Evolutionary conservation across 1,139 yeast species (phyloP).

Genomic region (Saccharomyces hybrid): DNA sequence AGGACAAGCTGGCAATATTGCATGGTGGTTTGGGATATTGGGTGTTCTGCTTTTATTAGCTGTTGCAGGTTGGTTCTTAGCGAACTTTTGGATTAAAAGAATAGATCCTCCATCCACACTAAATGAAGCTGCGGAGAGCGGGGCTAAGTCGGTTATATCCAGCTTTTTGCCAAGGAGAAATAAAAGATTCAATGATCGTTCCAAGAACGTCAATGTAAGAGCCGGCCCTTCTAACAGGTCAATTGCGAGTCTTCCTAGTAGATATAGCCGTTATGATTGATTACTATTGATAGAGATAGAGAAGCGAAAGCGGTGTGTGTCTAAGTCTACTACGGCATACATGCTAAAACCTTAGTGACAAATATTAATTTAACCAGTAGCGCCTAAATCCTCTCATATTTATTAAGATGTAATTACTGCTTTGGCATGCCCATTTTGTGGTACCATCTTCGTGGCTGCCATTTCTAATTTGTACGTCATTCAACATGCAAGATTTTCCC

Average conservation of each 20-base stretch:
- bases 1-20: slow-evolving; percentile 44
- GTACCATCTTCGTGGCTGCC: too few species aligned
- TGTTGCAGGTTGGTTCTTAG: slow-evolving; percentile 32
- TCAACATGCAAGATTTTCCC: too few species aligned
- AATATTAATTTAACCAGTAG: too few species aligned
- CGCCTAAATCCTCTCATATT: too few species aligned
- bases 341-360: too few species aligned
- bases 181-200: slow-evolving; percentile 10
- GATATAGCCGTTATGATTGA: slow-evolving; percentile 24
- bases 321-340: too few species aligned
- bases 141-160: slow-evolving; percentile 32
- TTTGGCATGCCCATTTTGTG: too few species aligned
- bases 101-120: slow-evolving; percentile 30
- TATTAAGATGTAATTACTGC: too few species aligned
- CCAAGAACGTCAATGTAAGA: slow-evolving; percentile 10
- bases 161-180: slow-evolving; percentile 23
- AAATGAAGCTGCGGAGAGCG: slow-evolving; percentile 29
- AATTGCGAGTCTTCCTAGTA: slow-evolving; percentile 25
- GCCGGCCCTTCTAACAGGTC: slow-evolving; percentile 22
- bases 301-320: neutral
- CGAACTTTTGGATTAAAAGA: slow-evolving; percentile 37
- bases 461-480: too few species aligned
- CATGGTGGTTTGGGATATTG: slow-evolving; percentile 64
- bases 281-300: neutral
- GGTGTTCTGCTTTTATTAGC: slow-evolving; percentile 43